These are phyloP conservation scores for Ephemerocybe angulata DNA, from an alignment of 768 basidiomycete species.

Conservation along the genomic window DNA sequence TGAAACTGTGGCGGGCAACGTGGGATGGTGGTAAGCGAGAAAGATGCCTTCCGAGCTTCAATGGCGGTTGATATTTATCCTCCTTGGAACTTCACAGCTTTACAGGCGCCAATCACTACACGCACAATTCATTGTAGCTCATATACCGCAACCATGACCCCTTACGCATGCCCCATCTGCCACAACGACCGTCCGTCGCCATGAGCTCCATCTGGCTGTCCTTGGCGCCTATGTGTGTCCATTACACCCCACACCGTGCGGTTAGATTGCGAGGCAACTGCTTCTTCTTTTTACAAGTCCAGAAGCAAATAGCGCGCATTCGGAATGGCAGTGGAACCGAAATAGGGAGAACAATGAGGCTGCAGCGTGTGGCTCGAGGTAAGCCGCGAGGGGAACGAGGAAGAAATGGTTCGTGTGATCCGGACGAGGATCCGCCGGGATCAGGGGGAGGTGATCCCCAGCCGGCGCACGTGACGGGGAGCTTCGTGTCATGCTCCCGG, in stretches of 20 bases:
- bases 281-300: too few species aligned
- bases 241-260: too few species aligned
- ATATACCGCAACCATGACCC: not conserved
- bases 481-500: not conserved
- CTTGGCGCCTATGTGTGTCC: too few species aligned
- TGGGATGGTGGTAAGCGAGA: not conserved
- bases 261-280: too few species aligned
- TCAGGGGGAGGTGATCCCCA: not conserved
- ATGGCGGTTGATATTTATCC: not conserved
- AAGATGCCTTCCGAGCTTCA: not conserved
- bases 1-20: not conserved
- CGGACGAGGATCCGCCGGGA: not conserved
- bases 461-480: too few species aligned
- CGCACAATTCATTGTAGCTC: not conserved
- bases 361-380: too few species aligned
- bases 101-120: not conserved
- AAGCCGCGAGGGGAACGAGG: not conserved
- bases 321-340: not conserved
- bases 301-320: too few species aligned
- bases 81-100: not conserved
- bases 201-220: too few species aligned
- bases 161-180: not conserved
- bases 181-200: not conserved
- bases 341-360: not conserved
- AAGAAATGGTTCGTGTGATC: not conserved